phyloP scores from a whole-genome alignment of 441 rosid genomes.

The Omphalea diandra region DNA sequence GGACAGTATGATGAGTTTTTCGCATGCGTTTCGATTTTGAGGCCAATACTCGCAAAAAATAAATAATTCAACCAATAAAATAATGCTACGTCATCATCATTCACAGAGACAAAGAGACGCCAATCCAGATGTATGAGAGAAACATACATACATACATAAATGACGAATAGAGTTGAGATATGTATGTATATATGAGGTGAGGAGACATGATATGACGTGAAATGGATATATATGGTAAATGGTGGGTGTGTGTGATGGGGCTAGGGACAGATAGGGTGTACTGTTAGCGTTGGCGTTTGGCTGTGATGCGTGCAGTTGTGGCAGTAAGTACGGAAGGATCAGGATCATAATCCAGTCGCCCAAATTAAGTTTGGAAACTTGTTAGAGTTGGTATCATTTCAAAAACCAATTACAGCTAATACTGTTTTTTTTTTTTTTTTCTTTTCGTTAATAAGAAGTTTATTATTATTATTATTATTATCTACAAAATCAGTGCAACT shows the following conservation, averaged over 20 bases:
- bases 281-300: background rate
- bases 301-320: background rate
- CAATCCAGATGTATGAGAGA: background rate
- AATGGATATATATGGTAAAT: conserved; percentile 3
- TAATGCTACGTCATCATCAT: conserved; percentile 12
- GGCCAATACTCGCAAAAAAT: conserved; percentile 30
- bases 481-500: too few relatives aligned
- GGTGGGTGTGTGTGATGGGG: conserved; percentile 19
- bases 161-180: background rate
- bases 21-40: conserved; percentile 87
- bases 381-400: background rate
- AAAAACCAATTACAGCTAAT: too few relatives aligned
- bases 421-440: too few relatives aligned
- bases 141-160: background rate
- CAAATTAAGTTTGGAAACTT: background rate
- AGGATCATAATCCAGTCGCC: conserved; percentile 1
- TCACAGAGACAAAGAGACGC: background rate
- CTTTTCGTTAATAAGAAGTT: too few relatives aligned
- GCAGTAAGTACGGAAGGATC: background rate
- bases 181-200: background rate
- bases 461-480: too few relatives aligned
- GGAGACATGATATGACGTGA: conserved; percentile 13
- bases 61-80: background rate
- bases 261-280: conserved; percentile 8
- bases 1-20: conserved; percentile 67